phyloP scores from a whole-genome alignment of 2,329 filamentous ascomycete species.

The Cryphonectria radicalis region DNA sequence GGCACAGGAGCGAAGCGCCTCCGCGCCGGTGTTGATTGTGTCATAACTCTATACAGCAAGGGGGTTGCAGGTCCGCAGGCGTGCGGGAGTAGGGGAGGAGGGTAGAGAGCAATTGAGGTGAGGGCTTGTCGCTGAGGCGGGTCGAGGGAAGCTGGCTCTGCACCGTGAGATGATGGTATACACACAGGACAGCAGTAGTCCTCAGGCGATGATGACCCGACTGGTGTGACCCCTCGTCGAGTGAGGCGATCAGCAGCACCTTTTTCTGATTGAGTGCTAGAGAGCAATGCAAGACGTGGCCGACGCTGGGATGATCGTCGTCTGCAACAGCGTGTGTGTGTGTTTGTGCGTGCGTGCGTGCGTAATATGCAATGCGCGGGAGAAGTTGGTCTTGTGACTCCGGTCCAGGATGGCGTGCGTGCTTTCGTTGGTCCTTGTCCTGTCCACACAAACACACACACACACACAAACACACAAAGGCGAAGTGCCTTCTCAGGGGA shows the following conservation, averaged over 20 bases:
- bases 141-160: slow-evolving; percentile 7
- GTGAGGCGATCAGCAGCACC: background rate
- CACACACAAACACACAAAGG: background rate
- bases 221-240: background rate
- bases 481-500: slow-evolving; percentile 9
- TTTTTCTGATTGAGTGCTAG: background rate
- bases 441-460: background rate
- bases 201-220: background rate
- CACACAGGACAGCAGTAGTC: background rate
- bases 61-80: background rate
- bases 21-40: slow-evolving; percentile 46
- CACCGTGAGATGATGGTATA: background rate
- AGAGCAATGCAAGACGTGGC: background rate
- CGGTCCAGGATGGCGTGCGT: background rate
- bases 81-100: background rate
- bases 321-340: background rate
- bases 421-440: slow-evolving; percentile 10
- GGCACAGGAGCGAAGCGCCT: slow-evolving; percentile 70
- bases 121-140: background rate
- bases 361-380: slow-evolving; percentile 3
- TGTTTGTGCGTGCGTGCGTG: background rate
- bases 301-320: slow-evolving; percentile 2
- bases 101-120: background rate
- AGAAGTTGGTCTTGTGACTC: slow-evolving; percentile 5
- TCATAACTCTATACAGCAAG: slow-evolving; percentile 39